Base-by-base conservation (phyloP, 2,329 filamentous ascomycete genomes). In the Nemania sp. region DNA sequence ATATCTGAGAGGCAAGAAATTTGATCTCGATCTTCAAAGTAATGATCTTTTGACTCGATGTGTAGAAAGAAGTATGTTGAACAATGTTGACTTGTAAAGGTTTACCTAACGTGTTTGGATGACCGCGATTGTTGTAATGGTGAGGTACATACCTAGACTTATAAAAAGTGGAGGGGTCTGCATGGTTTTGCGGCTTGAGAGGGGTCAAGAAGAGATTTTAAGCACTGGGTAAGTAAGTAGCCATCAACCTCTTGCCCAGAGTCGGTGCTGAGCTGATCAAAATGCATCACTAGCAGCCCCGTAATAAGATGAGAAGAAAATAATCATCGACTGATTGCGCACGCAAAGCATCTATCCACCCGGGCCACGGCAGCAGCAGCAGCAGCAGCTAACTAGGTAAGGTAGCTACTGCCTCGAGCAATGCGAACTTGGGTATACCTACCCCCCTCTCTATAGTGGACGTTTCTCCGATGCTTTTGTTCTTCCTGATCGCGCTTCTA, bases 161-260 rank as follows among this genome's bases (percentile, higher is more conserved):
- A 7, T 5, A 32, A 17, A 32, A 17, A 57, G 57, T 50, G 45
- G 53, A 56, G 57, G 60, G 48, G 42, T 50, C 50, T 40, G 39
- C 34, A 54, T 49, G 34, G 47, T 57, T 61, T 57, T 40, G 43
- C 12, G 37, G 18, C 43, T 29, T 29, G 43, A 54, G 51, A 56
- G 55, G 52, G 56, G 56, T 29, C 51, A 53, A 56, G 53, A 57
- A 57, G 57, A 55, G 60, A 49, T 50, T 62, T 56, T 54, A 40
- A 52, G 60, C 49, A 29, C 34, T 52, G 37, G 43, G 37, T n/a
- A n/a, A n/a, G n/a, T n/a, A n/a, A n/a, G n/a, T 39, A 46, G 54
- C 54, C 35, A 18, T 21, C 12, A 35, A 39, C 32, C 9, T 9
- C 45, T 42, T 32, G 25, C 29, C 32, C 25, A 35, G 46, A n/a